Evolutionary conservation across 2,329 filamentous ascomycete species (phyloP), one percentile per base, ranked within the genome.

Genomic region (Lecanoromycetidae sp.): DNA sequence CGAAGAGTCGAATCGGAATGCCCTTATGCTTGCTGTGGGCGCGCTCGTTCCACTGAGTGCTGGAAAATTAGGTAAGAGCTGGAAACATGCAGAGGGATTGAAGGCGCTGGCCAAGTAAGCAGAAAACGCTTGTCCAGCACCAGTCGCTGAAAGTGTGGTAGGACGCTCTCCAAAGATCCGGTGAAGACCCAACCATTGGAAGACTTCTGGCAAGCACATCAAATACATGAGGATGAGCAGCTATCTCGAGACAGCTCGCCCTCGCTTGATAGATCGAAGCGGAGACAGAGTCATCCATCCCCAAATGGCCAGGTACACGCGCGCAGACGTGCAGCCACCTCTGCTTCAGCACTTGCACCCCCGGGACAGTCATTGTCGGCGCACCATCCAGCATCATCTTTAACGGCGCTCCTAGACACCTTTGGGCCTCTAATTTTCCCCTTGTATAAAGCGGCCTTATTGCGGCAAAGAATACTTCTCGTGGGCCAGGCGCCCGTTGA

Each of bases 391-490:
- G 90, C 88, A 3, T 80, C 87, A 66, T 91, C 86, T 46, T 73
- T 96, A 54, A 76, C 80, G 9, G 72, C 75, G 27, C 77, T 94
- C 53, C 66, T 96, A 37, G 80, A 91, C 55, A 77, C 76, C 7
- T 94, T 96, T 60, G 91, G 91, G 0, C 91, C 91, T 1, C 71
- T 98, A 47, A 78, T 96, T 42, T 98, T 95, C 60, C 86, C 91
- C 9, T 76, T 98, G 52, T 84, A 94, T 57, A 79, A 91, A 57
- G 87, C 87, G 36, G 87, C 88, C 6, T 67, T 98, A 41, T 67
- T 94, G 52, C 78, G 90, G 48, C 90, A 91, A 66, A 78, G 91
- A 48, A 90, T 98, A 47, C 66, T 98, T 43, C 81, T 98, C 52
- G 82, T 91, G 22, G 82, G 84, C 15, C 80, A 88, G 61, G 81